Evolutionary conservation across 2,329 filamentous ascomycete species (phyloP), one percentile per base, ranked within the genome.

Genomic region (Trichophyton simii): DNA sequence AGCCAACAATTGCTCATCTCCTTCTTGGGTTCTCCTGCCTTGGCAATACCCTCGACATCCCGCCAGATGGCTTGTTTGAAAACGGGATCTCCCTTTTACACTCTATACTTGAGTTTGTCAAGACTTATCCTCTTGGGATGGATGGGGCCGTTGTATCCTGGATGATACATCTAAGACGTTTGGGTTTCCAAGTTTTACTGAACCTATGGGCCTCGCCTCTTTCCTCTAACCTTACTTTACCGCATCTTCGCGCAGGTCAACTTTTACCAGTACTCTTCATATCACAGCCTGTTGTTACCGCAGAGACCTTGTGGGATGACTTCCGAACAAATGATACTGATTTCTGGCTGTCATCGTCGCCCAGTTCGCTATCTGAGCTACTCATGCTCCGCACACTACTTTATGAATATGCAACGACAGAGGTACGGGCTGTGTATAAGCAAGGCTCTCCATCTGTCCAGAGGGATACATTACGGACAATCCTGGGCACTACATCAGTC

Each of bases 1-100:
- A 86, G 67, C 91, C 94, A 3, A 95, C 87, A 1, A 86, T 99
- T 66, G 94, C 92, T 0, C 95, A 99, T 72, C 80, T 95, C 54
- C 78, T 99, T 1, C 83, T 99, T 3, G 94, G 94, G 0, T 96
- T 99, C 72, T 82, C 82, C 61, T 95, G 90, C 68, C 83, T 85
- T 50, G 83, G 87, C 41, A 86, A 85, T 64, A 81, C 82, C 8
- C 78, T 97, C 1, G 84, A 84, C 25, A 77, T 94, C 36, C 81
- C 87, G 58, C 76, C 84, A 0, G 82, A 85, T 31, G 83, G 90
- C 57, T 75, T 87, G 1, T 95, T 96, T 72, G 82, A 85, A 11
- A 79, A 82, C 15, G 52, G 60, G 13, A 82, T 81, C 20, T 92
- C 94, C 0, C 77, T 99, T 13, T 91, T 99, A 70, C 92, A 99